phyloP scores from a whole-genome alignment of 2,329 filamentous ascomycete genomes.

The Mycosphaerella sp. region DNA sequence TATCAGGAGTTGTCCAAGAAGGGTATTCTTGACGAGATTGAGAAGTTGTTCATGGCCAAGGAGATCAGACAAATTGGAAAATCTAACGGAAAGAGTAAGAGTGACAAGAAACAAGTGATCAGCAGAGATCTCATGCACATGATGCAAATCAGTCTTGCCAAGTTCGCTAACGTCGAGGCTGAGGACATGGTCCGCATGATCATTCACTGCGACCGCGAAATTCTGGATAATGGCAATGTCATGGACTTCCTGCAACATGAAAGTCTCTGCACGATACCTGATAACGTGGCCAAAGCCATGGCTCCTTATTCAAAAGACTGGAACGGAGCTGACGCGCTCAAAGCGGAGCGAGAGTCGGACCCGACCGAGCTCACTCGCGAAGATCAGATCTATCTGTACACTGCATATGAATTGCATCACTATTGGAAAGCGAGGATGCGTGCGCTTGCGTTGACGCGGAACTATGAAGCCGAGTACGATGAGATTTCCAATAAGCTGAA shows the following conservation, averaged over 20 bases:
- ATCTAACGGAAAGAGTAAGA: constrained; percentile 59
- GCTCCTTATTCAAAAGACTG: constrained; percentile 95
- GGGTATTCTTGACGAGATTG: constrained; percentile 94
- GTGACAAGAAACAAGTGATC: constrained; percentile 97
- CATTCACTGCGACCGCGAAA: constrained; percentile 86
- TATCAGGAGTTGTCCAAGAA: constrained; percentile 89
- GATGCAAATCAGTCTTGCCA: constrained; percentile 88
- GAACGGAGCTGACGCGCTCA: constrained; percentile 78
- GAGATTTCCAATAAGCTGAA: constrained; percentile 80
- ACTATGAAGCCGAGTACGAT: constrained; percentile 82
- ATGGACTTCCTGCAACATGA: constrained; percentile 96
- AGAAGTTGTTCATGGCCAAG: constrained; percentile 95
- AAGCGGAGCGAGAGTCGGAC: constrained; percentile 75
- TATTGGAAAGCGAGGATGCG: constrained; percentile 99
- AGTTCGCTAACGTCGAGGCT: constrained; percentile 77
- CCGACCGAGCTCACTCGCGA: constrained; percentile 83
- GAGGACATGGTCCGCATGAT: constrained; percentile 89
- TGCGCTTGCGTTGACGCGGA: constrained; percentile 75
- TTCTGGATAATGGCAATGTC: constrained; percentile 81
- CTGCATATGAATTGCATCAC: constrained; percentile 88
- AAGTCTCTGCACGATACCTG: constrained; percentile 84
- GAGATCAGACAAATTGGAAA: constrained; percentile 84
- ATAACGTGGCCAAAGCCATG: constrained; percentile 85
- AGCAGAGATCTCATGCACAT: constrained; percentile 82
- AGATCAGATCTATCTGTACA: constrained; percentile 91